Evolutionary conservation across 306 rosid species (phyloP), one percentile per base, ranked within the genome.

Genomic region (Lagenaria siceraria): DNA sequence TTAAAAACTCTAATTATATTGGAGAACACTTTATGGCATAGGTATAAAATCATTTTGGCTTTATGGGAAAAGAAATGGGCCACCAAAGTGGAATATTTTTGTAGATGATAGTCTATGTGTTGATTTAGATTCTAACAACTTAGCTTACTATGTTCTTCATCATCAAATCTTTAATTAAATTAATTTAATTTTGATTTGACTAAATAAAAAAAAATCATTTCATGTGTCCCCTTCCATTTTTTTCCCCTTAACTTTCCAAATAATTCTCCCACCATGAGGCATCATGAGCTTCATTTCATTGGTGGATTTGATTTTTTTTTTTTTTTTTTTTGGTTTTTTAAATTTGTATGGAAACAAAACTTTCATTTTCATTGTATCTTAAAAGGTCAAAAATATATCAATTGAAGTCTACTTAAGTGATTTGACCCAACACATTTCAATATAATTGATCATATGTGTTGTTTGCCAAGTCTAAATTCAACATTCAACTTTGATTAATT

Each of bases 61-160:
- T 72, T 63, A 74, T 73, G 82, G 63, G 82, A 62, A 81, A 77
- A 52, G 49, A 59, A 68, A 64, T 29, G 62, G 72, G 79, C 78
- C 84, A 63, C 83, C 80, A 78, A 74, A 68, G 42, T 54, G 82
- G 81, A 81, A 84, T 68, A 74, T 74, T 75, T 25, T 78, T 56
- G 77, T 63, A 66, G 74, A 42, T 35, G 74, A 35, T 79, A 58
- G 75, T 53, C 82, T 78, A 61, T 29, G 22, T 61, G 70, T 63
- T 33, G 27, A 65, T 36, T 65, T 35, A 17, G 72, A 65, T 65
- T 65, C 72, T 27, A 65, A 35, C 72, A 62, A 65, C 72, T 10
- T 65, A 64, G 49, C 48, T 64, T 35, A 64, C 48, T 64, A 31
- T 15, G 25, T 35, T 64, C 71, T 35, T 64, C 71, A 64, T 64